phyloP scores from a whole-genome alignment of 768 basidiomycete species.

The Psilocybe cyanescens region DNA sequence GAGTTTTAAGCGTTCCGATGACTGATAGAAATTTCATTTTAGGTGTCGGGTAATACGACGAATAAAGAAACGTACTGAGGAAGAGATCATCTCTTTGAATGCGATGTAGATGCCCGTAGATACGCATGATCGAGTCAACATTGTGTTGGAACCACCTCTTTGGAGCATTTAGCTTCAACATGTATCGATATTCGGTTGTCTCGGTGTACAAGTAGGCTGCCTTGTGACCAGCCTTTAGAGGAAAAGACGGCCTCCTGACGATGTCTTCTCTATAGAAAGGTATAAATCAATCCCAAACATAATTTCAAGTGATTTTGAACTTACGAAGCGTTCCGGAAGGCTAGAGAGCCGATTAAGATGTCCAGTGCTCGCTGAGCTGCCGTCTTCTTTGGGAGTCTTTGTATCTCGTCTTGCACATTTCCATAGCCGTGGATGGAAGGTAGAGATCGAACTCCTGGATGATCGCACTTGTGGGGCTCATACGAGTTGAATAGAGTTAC shows the following conservation, averaged over 20 bases:
- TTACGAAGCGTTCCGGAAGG: constrained; percentile 35
- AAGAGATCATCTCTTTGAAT: constrained; percentile 65
- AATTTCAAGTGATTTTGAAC: constrained; percentile 19
- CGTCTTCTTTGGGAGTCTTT: constrained; percentile 61
- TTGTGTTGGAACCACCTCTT: constrained; percentile 78
- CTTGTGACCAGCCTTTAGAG: constrained; percentile 67
- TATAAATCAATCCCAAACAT: not conserved
- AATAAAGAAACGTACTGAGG: constrained; percentile 38
- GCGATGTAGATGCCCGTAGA: constrained; percentile 50
- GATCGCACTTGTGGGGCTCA: constrained; percentile 48
- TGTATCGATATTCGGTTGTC: constrained; percentile 68
- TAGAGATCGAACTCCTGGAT: constrained; percentile 46
- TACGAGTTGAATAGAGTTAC: constrained; percentile 77
- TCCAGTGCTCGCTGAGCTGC: constrained; percentile 53
- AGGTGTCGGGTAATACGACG: not conserved
- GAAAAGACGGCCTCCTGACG: constrained; percentile 60
- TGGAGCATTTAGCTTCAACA: constrained; percentile 64
- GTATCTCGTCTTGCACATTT: constrained; percentile 47
- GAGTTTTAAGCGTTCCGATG: constrained; percentile 71
- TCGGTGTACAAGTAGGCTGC: constrained; percentile 72
- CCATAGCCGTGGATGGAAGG: constrained; percentile 72
- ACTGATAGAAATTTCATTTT: constrained; percentile 34
- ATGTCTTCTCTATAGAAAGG: constrained; percentile 38
- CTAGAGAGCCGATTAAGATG: constrained; percentile 24
- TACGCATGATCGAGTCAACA: constrained; percentile 61